These are phyloP conservation scores for Metarhizium guizhouense DNA, from an alignment of 2,329 filamentous ascomycete species.

Conservation along the genomic window DNA sequence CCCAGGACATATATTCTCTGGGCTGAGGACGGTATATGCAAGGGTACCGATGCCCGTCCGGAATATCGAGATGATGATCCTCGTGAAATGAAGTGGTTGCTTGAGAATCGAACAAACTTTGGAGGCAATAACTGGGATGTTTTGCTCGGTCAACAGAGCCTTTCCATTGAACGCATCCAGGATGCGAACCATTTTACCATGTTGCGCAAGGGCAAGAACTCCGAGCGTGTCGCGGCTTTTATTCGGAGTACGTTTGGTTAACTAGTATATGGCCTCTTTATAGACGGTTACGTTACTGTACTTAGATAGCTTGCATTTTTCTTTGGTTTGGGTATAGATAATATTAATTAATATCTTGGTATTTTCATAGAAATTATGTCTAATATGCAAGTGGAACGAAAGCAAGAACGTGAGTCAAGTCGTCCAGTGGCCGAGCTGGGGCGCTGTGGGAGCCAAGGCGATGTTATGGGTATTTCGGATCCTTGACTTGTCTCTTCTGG, in stretches of 20 bases:
- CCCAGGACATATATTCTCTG: constrained; percentile 57
- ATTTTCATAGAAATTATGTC: no score
- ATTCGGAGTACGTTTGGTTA: background rate
- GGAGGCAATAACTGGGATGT: constrained; percentile 63
- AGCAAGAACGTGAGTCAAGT: no score
- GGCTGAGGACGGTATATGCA: constrained; percentile 66
- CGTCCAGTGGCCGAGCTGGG: no score
- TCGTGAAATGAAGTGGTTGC: constrained; percentile 46
- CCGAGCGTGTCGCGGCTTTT: background rate
- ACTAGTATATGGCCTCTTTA: background rate
- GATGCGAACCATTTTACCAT: background rate
- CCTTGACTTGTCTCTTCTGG: no score
- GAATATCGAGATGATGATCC: constrained; percentile 8
- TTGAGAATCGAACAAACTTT: constrained; percentile 64
- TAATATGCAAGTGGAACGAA: no score
- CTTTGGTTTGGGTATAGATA: no score
- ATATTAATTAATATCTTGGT: no score
- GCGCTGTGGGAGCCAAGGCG: no score
- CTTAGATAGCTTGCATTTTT: no score
- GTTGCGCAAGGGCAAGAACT: background rate
- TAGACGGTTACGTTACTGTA: no score
- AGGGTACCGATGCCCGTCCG: constrained; percentile 47
- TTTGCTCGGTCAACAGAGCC: constrained; percentile 39
- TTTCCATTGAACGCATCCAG: constrained; percentile 3
- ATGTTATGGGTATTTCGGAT: no score